Evolutionary conservation across 2,329 filamentous ascomycete species (phyloP).

Genomic region (Colletotrichum euphorbiae): DNA sequence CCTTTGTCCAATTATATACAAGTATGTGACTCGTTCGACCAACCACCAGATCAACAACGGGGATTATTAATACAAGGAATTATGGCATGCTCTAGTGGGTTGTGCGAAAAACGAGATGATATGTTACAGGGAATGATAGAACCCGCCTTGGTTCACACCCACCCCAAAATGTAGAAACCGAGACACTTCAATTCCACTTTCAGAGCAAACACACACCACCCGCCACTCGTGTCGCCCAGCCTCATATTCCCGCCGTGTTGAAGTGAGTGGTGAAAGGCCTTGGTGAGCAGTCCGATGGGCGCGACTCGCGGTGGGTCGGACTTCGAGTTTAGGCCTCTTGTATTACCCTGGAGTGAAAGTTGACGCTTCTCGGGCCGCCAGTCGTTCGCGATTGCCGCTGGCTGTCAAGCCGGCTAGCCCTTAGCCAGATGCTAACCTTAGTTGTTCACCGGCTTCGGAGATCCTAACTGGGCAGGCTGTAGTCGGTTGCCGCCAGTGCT

Average conservation of each 20-base stretch:
- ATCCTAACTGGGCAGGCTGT: slow-evolving; percentile 21
- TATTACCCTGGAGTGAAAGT: background rate
- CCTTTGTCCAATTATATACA: slow-evolving; percentile 11
- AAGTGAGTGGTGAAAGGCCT: background rate
- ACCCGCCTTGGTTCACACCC: slow-evolving; percentile 1
- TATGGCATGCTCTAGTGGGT: slow-evolving; percentile 10
- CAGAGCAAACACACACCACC: slow-evolving; percentile 3
- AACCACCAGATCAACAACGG: slow-evolving; percentile 1
- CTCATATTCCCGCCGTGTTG: slow-evolving; percentile 2
- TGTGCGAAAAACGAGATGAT: slow-evolving; percentile 18
- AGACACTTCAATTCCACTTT: slow-evolving; percentile 24
- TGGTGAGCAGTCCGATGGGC: slow-evolving; percentile 8
- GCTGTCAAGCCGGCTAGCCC: background rate
- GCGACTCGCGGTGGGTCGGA: background rate
- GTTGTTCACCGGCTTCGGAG: slow-evolving; percentile 17
- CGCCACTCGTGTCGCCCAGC: slow-evolving; percentile 12
- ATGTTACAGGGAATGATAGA: slow-evolving; percentile 28
- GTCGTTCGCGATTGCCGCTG: slow-evolving; percentile 1
- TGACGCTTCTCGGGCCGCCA: background rate
- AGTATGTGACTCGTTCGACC: slow-evolving; percentile 12
- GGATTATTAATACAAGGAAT: background rate
- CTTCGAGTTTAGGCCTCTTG: background rate
- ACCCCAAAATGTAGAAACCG: background rate
- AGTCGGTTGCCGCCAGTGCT: background rate
- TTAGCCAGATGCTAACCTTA: background rate